Evolutionary conservation across 208 protist genomes (phyloP).

Genomic region (Lotmaria passim): DNA sequence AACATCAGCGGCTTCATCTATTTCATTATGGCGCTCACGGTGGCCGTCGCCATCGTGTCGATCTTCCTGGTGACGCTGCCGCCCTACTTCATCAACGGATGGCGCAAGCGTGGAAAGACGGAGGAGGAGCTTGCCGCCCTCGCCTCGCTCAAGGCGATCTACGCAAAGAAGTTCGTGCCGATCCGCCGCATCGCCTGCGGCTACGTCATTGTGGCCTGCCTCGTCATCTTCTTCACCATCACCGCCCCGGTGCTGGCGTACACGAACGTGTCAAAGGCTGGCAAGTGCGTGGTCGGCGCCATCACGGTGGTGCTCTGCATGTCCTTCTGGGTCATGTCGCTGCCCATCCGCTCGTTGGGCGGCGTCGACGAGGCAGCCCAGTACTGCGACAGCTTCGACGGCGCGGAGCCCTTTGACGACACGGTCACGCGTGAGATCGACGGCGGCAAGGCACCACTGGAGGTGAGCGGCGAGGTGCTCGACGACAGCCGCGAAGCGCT

Average conservation of each 20-base stretch:
- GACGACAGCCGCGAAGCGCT: no score
- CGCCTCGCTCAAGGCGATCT: slow-evolving; percentile 41
- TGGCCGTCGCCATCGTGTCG: slow-evolving; percentile 36
- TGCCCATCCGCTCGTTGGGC: slow-evolving; percentile 61
- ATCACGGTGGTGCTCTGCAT: slow-evolving; percentile 49
- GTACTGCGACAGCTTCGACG: slow-evolving; percentile 13
- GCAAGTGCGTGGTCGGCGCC: slow-evolving; percentile 38
- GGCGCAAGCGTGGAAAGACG: slow-evolving; percentile 55
- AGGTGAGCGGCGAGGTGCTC: slow-evolving; percentile 14
- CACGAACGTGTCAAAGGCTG: slow-evolving; percentile 29
- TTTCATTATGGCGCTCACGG: slow-evolving; percentile 62
- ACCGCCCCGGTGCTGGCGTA: slow-evolving; percentile 61
- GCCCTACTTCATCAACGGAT: slow-evolving; percentile 71
- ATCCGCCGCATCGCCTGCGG: slow-evolving; percentile 54
- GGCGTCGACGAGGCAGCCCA: slow-evolving; percentile 52
- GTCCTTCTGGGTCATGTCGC: slow-evolving; percentile 49
- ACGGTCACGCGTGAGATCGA: slow-evolving; percentile 1
- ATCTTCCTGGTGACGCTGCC: slow-evolving; percentile 50
- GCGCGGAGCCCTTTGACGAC: background rate
- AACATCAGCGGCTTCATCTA: slow-evolving; percentile 72
- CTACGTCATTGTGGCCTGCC: slow-evolving; percentile 51
- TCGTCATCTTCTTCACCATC: slow-evolving; percentile 62
- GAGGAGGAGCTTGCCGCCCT: slow-evolving; percentile 41
- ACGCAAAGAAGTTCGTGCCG: slow-evolving; percentile 60
- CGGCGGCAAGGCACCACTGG: background rate